Evolutionary conservation across 1,284 basidiomycete species (phyloP).

Genomic region (Chondrostereum purpureum): DNA sequence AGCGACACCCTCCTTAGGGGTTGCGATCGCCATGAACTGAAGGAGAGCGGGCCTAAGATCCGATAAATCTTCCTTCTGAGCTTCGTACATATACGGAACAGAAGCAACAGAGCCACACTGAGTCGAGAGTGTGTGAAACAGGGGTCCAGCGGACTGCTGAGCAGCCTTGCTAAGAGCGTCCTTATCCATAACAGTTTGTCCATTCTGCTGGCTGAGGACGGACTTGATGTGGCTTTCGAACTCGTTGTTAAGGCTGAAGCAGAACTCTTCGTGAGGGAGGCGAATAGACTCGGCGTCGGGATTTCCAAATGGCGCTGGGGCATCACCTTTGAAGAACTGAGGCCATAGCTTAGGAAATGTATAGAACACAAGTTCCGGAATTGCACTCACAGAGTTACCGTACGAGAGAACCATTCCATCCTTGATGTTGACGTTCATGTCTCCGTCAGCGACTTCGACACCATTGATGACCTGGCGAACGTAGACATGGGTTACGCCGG

Average conservation of each 20-base stretch:
- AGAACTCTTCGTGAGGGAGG: slow-evolving; percentile 54
- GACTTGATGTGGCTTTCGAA: slow-evolving; percentile 23
- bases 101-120: slow-evolving; percentile 48
- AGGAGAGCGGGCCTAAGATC: slow-evolving; percentile 55
- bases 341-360: slow-evolving; percentile 14
- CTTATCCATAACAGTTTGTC: slow-evolving; percentile 33
- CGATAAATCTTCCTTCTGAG: slow-evolving; percentile 13
- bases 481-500: slow-evolving; percentile 83
- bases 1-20: slow-evolving; percentile 46
- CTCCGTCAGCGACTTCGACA: slow-evolving; percentile 81
- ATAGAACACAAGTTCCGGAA: slow-evolving; percentile 12
- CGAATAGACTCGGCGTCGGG: slow-evolving; percentile 26
- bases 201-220: slow-evolving; percentile 21
- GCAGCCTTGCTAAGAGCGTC: slow-evolving; percentile 9
- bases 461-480: slow-evolving; percentile 77
- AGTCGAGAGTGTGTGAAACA: slow-evolving; percentile 40
- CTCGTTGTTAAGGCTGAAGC: slow-evolving; percentile 39
- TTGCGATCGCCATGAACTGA: slow-evolving; percentile 72
- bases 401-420: slow-evolving; percentile 75
- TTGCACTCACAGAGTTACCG: slow-evolving; percentile 66
- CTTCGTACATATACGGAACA: background rate
- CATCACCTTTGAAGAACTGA: slow-evolving; percentile 62
- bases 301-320: slow-evolving; percentile 30
- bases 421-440: slow-evolving; percentile 87
- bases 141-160: slow-evolving; percentile 24